phyloP scores from a whole-genome alignment of 2,329 filamentous ascomycete species.

The Neofusicoccum parvum region DNA sequence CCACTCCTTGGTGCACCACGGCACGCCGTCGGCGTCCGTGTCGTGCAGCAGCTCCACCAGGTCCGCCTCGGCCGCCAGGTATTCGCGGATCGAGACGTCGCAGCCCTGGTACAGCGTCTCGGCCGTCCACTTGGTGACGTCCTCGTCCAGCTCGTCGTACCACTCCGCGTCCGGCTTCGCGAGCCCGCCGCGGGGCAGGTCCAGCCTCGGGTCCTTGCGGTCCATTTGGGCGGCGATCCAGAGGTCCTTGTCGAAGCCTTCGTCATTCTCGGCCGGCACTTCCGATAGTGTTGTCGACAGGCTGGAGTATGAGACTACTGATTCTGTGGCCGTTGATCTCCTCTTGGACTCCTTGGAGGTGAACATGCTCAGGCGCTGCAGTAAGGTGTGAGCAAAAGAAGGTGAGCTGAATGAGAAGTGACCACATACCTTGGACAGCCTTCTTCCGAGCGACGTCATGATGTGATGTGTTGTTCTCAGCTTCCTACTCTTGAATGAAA shows the following conservation, averaged over 20 bases:
- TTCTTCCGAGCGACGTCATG: not conserved
- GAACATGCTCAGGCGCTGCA: slow-evolving; percentile 3
- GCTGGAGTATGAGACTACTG: slow-evolving; percentile 8
- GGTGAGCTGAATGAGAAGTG: not conserved
- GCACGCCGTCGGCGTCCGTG: slow-evolving; percentile 3
- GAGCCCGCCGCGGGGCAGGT: slow-evolving; percentile 10
- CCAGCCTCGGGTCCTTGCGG: not conserved
- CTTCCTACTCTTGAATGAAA: not conserved
- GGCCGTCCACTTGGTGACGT: not conserved
- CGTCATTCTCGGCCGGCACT: slow-evolving; percentile 9
- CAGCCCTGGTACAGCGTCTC: not conserved
- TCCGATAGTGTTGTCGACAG: slow-evolving; percentile 4
- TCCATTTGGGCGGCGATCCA: slow-evolving; percentile 6
- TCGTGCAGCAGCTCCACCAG: slow-evolving; percentile 15
- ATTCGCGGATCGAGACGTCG: slow-evolving; percentile 14
- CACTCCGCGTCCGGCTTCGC: slow-evolving; percentile 2
- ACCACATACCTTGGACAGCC: slow-evolving; percentile 3
- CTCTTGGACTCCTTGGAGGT: not conserved
- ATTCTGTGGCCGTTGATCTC: slow-evolving; percentile 1
- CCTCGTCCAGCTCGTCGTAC: slow-evolving; percentile 16
- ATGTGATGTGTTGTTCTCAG: not conserved
- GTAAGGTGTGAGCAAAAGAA: not conserved
- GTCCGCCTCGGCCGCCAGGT: slow-evolving; percentile 11
- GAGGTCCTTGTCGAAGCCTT: slow-evolving; percentile 14
- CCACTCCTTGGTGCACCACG: slow-evolving; percentile 15